A percentile compares a stretch with the other conserved stretches of the same genome.
Conservation (phyloP, 257 asterid genomes). For the Nicotiana sylvestris region DNA sequence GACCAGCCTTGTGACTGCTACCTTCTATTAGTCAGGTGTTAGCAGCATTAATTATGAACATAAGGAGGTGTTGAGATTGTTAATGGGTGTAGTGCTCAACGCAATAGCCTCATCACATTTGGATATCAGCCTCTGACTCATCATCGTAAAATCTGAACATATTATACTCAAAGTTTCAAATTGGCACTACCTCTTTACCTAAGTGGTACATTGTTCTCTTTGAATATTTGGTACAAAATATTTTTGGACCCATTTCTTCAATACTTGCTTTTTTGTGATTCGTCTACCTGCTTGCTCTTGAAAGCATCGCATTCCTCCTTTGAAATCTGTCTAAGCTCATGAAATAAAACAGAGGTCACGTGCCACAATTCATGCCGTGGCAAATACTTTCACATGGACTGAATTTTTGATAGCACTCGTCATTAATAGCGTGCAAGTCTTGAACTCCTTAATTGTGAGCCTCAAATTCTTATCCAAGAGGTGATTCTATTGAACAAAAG, state of each 20-base stretch:
- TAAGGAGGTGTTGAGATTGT: too few species aligned
- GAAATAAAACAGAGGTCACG: not conserved
- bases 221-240: not conserved
- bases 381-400: too few species aligned
- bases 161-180: not conserved
- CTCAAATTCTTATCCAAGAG: too few species aligned
- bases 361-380: not conserved
- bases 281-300: not conserved
- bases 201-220: not conserved
- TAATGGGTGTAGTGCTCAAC: too few species aligned
- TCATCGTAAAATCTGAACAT: not conserved
- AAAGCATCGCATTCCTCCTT: not conserved
- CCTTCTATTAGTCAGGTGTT: too few species aligned
- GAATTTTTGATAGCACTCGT: too few species aligned
- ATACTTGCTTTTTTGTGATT: not conserved
- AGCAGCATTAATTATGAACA: too few species aligned
- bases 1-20: too few species aligned
- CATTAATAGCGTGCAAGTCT: not conserved
- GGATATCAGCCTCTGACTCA: not conserved
- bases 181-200: not conserved
- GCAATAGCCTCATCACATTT: too few species aligned
- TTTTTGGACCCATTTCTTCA: not conserved
- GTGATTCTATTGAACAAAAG: not conserved
- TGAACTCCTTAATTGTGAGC: too few species aligned
- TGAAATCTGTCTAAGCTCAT: not conserved